Evolutionary conservation across 805 yeast species (phyloP), one percentile per base, ranked within the genome.

Genomic region (Myxozyma sirexii): DNA sequence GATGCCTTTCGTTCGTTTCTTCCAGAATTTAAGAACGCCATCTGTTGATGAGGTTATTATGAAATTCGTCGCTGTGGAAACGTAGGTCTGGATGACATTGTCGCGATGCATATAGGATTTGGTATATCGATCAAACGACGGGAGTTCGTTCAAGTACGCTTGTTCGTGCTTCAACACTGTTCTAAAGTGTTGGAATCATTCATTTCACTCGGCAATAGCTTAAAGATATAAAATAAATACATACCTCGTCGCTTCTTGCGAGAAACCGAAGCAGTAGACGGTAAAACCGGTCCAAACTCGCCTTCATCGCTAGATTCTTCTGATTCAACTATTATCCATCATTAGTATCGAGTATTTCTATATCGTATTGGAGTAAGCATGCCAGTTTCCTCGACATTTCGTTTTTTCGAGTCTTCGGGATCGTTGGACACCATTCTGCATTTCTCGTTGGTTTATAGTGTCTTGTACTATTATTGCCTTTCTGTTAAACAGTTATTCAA

Each of bases 21-120:
- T 65, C 78, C 78, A 75, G 53, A 75, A 71, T 59, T 75, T 75
- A 46, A 75, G 55, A n/a, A 60, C 54, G 2, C 78, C 78, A 50
- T 75, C 78, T 17, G 33, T 51, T 5, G 76, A 72, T 1, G 70
- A 68, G 0, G 76, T 70, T 2, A 69, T 68, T 3, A 75, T 47
- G 33, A 72, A 63, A 24, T 64, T 61, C 38, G 60, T 58, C 24
- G 56, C 56, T 27, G 62, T 42, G 19, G 65, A 48, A 24, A 68
- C 57, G 31, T 29, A 52, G 8, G 63, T 57, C 7, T 42, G 43
- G 5, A 62, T 46, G 7, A 70, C 47, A 8, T 7, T 26, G 5
- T 56, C 67, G 13, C 62, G 57, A 39, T 71, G 73, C 67, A 64
- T 62, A 54, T 53, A 69, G 7, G 73, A 70, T 33, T 59, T 51